Base-by-base conservation (phyloP, 352 stramenopile species). In the Phytophthora constricta region DNA sequence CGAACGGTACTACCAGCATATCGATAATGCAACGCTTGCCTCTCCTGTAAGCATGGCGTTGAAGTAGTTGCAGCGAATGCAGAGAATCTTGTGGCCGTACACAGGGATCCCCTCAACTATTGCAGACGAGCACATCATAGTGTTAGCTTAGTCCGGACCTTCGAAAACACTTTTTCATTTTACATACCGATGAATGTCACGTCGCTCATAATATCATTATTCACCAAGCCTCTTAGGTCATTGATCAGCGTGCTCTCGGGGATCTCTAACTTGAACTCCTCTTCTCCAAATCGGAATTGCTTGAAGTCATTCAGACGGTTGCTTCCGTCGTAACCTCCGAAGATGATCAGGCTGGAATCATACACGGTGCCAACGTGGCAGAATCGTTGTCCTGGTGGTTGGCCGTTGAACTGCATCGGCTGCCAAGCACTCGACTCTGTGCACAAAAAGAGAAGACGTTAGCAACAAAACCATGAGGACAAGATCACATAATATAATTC, bases 251-350 rank as follows among this genome's bases (percentile, higher is more conserved):
- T 93, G 58, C 84, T 91, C 37, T 93, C 85, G n/a, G 88, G 88
- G 64, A 96, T 96, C 39, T 95, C 85, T 39, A 95, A 25, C 53
- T 95, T 78, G 50, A 92, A 86, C 57, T 92, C 80, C 14, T 91
- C 81, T 45, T 92, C 84, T 42, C 80, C 85, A 53, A 96, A 97
- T 51, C 87, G 87, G 50, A 96, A 97, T 51, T 97, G 79, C 62
- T 97, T 93, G 56, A 98, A 98, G 63, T 99, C 97, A 67, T 98
- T 98, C 16, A 99, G 77, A 9, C 97, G 90, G 59, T 84, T 93
- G 42, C 89, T 94, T 46, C 97, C 97, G 76, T 99, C 96, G 75
- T 99, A 99, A 2, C 97, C 96, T 47, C 91, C 91, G 60, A 97
- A 99, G 23, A 99, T 86, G 66, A 98, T 98, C 33, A 99, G 76